Conservation (phyloP, 2,329 filamentous ascomycete genomes). For the Elsinoe batatas region DNA sequence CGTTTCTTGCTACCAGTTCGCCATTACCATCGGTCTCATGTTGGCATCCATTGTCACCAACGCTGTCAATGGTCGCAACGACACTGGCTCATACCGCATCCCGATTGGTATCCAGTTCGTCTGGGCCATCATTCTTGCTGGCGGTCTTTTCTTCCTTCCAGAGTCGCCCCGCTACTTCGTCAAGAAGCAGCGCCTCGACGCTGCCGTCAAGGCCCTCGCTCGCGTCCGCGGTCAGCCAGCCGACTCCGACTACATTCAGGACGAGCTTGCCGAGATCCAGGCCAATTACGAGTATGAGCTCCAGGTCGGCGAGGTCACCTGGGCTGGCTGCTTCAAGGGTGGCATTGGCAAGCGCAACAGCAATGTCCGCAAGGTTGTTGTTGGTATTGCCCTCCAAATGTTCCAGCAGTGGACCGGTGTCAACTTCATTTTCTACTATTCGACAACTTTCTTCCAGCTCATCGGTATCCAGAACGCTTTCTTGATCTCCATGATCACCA, state of each 20-base stretch:
- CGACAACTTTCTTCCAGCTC: conserved; percentile 73
- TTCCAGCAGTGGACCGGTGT: conserved; percentile 63
- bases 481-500: conserved; percentile 76
- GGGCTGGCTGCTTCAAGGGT: conserved; percentile 54
- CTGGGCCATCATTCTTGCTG: conserved; percentile 66
- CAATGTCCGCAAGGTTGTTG: conserved; percentile 39
- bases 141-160: conserved; percentile 64
- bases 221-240: conserved; percentile 64
- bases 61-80: conserved; percentile 50
- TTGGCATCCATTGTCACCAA: conserved; percentile 67
- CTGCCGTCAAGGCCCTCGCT: conserved; percentile 54
- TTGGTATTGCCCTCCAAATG: conserved; percentile 39
- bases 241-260: conserved; percentile 63
- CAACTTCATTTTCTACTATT: conserved; percentile 71
- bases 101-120: conserved; percentile 70
- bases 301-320: conserved; percentile 53
- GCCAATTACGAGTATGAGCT: conserved; percentile 84
- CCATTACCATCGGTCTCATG: conserved; percentile 69
- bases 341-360: conserved; percentile 43
- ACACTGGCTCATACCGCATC: conserved; percentile 66
- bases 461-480: conserved; percentile 68
- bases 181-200: conserved; percentile 60
- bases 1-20: conserved; percentile 74
- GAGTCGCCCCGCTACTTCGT: conserved; percentile 81
- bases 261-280: conserved; percentile 75